Evolutionary conservation across 1,284 basidiomycete genomes (phyloP).

Genomic region (Violaceomyces palustris): DNA sequence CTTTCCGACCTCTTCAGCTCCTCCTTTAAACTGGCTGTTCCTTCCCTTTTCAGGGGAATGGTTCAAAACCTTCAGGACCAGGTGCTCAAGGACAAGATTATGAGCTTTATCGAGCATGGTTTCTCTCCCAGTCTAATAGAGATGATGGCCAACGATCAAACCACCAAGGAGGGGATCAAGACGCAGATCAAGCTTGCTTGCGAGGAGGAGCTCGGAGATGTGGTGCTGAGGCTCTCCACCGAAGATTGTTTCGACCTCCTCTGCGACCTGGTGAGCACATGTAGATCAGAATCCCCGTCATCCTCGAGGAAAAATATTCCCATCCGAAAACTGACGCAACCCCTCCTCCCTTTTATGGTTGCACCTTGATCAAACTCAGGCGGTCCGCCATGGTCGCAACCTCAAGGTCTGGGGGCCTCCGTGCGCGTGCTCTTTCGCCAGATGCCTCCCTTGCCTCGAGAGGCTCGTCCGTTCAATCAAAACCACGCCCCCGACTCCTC

Average conservation of each 20-base stretch:
- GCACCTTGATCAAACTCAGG: too few relatives aligned
- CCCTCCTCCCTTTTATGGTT: too few relatives aligned
- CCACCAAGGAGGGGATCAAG: constrained; percentile 4
- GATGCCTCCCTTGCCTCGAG: constrained; percentile 16
- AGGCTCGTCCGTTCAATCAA: constrained; percentile 6
- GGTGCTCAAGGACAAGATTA: constrained; percentile 10
- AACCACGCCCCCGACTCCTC: constrained; percentile 2
- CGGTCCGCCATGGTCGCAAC: constrained; percentile 10
- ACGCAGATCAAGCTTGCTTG: constrained; percentile 9
- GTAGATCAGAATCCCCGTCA: too few relatives aligned
- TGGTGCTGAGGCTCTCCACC: constrained; percentile 11
- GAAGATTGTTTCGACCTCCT: constrained; percentile 25
- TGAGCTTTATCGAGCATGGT: constrained; percentile 11
- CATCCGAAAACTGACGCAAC: too few relatives aligned
- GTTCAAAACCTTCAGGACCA: constrained; percentile 12
- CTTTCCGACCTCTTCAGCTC: constrained; percentile 11
- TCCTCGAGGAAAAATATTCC: too few relatives aligned
- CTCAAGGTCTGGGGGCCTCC: constrained; percentile 15
- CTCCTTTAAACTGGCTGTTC: constrained; percentile 6
- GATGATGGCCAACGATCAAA: constrained; percentile 1
- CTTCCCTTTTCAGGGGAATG: constrained; percentile 6
- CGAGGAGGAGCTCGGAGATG: constrained; percentile 11
- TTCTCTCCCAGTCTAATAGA: constrained; percentile 1
- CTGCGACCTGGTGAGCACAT: constrained; percentile 13
- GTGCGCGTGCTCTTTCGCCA: constrained; percentile 22